Base-by-base conservation (phyloP, 2,329 filamentous ascomycete genomes). In the Fusarium guadeloupense region DNA sequence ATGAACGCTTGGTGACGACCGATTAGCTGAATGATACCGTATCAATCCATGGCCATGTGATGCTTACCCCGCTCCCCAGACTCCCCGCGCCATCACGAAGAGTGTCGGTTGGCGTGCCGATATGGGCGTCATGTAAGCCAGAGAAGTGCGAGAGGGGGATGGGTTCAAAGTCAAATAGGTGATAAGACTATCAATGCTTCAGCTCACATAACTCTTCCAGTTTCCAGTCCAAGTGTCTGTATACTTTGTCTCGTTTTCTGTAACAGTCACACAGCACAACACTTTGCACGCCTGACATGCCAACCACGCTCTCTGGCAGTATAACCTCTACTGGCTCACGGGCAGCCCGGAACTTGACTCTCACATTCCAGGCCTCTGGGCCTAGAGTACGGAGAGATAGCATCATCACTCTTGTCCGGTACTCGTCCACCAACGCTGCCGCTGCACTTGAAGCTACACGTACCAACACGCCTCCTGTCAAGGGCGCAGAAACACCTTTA, bases 401-500 rank as follows among this genome's bases (percentile, higher is more conserved):
- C 8, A 16, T 57, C 10, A 3, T 64, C 12, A 28, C 38, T 7
- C 41, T 61, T 13, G 4, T 39, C 3, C 49, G 50, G 2, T 60
- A 28, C 31, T 48, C 59, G 0, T 45, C 56, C 2, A 30, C 47
- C 25, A 59, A 59, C 14, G 54, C 46, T 4, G n/a, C 54, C 3
- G 39, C 54, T 25, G 30, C 55, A 4, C 37, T 63, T 31, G 60
- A 64, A 19, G 55, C 60, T 2, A 41, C 60, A 16, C 55, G 55
- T 8, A 45, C 60, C 47, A 35, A 42, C 17, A 56, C 55, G 7
- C 40, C 54, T 6, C 10, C 14, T 19, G 5, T 4, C 9, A 42
- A 49, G 9, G 38, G 40, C 14, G 3, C 49, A 25, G 60, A 63
- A 1, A 21, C 67, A 16, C 71, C 72, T 4, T 51, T 74, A 1